Base-by-base conservation (phyloP, 148 eudicot genomes). In the Chenopodium suecicum region DNA sequence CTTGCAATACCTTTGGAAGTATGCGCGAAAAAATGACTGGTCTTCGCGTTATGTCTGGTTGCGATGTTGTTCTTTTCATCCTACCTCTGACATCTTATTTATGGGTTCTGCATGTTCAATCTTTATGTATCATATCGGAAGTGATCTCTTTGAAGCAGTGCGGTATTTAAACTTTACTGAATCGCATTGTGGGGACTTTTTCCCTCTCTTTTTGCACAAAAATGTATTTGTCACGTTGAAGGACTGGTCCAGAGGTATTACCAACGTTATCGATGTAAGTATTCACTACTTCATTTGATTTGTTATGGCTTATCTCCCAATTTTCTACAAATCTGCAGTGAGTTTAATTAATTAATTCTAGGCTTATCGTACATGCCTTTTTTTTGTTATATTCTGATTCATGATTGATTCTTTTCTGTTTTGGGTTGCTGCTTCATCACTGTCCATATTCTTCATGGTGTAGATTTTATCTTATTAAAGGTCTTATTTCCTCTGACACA, bases 61-160 rank as follows among this genome's bases (percentile, higher is more conserved):
- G 20, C 41, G 73, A 4, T 29, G 32, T 32, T 70, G 73, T 70
- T 41, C 44, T 25, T 32, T 70, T 32, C 73, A 70, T 31, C 73
- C 73, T 70, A 70, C 73, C 9, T 70, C 73, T 70, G 73, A 70
- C 73, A 70, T 70, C 73, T 70, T 70, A 10, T 70, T 70, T 70
- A 32, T 70, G 73, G 31, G 73, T 19, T 70, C 44, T 70, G 41
- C 73, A 32, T 13, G 8, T 70, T 70, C 73, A 31, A 29, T 70
- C 19, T 70, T n/a, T n/a, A 70, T 70, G 73, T 70, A 70, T 70
- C 73, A 70, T 70, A 31, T 70, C 22, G 73, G 73, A 70, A 70
- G 73, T 70, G 41, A 37, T 25, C 73, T 47, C 32, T 37, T 70
- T 70, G 44, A 70, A 32, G 2, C 17, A 29, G 73, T 32, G 16